phyloP scores from a whole-genome alignment of 768 basidiomycete species.

The Termitomyces sp. region DNA sequence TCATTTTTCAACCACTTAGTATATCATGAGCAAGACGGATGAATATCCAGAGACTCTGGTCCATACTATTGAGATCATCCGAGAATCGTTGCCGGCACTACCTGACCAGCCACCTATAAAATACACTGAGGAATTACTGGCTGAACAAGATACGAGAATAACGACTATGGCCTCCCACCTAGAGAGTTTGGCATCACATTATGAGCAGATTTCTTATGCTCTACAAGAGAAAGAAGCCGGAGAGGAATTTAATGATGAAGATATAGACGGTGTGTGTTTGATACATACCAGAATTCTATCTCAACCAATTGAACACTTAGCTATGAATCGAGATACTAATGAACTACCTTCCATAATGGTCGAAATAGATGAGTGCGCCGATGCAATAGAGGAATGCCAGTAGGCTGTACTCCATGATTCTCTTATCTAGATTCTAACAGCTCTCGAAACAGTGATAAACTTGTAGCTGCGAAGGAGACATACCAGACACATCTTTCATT shows the following conservation, averaged over 20 bases:
- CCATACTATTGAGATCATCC: conserved; percentile 54
- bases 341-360: conserved; percentile 73
- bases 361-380: conserved; percentile 61
- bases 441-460: conserved; percentile 40
- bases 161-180: conserved; percentile 71
- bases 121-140: conserved; percentile 46
- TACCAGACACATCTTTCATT: conserved; percentile 47
- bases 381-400: conserved; percentile 54
- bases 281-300: background rate
- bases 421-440: conserved; percentile 3
- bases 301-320: conserved; percentile 31
- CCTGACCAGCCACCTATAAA: conserved; percentile 12
- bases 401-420: conserved; percentile 29
- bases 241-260: conserved; percentile 62
- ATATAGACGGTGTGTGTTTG: conserved; percentile 51
- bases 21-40: conserved; percentile 57
- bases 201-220: conserved; percentile 71
- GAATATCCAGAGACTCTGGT: conserved; percentile 66
- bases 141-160: conserved; percentile 53
- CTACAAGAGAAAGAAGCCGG: conserved; percentile 68
- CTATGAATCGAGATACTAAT: conserved; percentile 78
- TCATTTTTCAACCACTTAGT: conserved; percentile 34
- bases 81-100: conserved; percentile 43
- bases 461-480: conserved; percentile 40
- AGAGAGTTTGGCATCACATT: conserved; percentile 71